Evolutionary conservation across 768 basidiomycete genomes (phyloP), one percentile per base, ranked within the genome.

Genomic region (Termitomyces bulborhizus): DNA sequence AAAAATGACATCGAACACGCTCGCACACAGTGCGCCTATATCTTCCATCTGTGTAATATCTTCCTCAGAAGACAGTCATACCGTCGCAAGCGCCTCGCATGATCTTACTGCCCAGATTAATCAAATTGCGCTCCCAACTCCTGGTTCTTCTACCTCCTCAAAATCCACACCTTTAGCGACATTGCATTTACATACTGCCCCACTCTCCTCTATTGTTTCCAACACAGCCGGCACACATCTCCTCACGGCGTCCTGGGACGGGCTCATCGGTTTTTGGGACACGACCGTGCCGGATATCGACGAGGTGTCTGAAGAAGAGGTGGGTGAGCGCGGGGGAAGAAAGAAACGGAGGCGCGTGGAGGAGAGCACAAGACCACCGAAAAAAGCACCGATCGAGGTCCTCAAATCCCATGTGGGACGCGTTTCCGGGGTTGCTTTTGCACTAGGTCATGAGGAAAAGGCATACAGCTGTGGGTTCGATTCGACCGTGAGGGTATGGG

Each of bases 401-500:
- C 76, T 99, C 53, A 86, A 88, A 60, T 91, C 88, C 0, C 97
- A 98, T 68, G 85, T 85, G 0, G 88, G 79, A 18, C 77, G 91
- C 12, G 87, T 98, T 1, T 93, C 92, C 5, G 84, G 80, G 36
- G 86, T 82, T 3, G 64, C 81, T 0, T 95, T 90, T 71, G 75
- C 70, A 49, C 65, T 59, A 40, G 51, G 64, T 50, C 57, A 58
- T 46, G 57, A 56, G 47, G 36, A 65, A 50, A 63, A 58, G 29
- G 93, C 85, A 29, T 83, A 84, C 58, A 92, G 89, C 61, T 87
- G 86, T 64, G 90, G 91, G 0, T 91, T 92, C 65, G 95, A 97
- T 69, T 96, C 94, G 29, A 92, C 92, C 0, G 83, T 98, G 5
- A 77, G 93, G 24, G 73, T 78, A 2, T 99, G 96, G 96, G 93